Conservation (phyloP, 192 early-diverging fungal genomes). For the Coemansia sp. region DNA sequence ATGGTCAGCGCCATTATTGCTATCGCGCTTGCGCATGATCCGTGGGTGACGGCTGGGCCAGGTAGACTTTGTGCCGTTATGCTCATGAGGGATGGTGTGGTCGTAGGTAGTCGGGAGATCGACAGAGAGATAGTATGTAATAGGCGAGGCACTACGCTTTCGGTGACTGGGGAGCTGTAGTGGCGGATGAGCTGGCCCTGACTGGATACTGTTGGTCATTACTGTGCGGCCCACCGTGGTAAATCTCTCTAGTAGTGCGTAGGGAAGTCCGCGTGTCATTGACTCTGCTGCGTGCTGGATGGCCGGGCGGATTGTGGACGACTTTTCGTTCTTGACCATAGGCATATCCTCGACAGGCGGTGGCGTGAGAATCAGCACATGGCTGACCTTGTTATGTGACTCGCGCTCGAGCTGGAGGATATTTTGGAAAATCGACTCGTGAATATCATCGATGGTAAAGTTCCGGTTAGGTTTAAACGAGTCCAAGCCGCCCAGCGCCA, state of each 20-base stretch:
- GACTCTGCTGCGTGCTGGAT: constrained; percentile 22
- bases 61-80: constrained; percentile 37
- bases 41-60: constrained; percentile 12
- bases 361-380: constrained; percentile 46
- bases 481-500: constrained; percentile 28
- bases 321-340: constrained; percentile 38
- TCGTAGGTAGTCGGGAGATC: constrained; percentile 45
- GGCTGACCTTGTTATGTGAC: constrained; percentile 46
- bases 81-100: constrained; percentile 46
- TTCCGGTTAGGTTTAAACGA: constrained; percentile 19
- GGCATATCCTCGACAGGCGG: constrained; percentile 55
- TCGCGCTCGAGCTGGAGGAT: constrained; percentile 57
- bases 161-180: constrained; percentile 38
- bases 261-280: constrained; percentile 30
- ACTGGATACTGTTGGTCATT: constrained; percentile 30
- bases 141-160: constrained; percentile 27
- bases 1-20: not conserved
- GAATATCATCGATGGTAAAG: constrained; percentile 19
- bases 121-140: constrained; percentile 42
- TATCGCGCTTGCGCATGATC: not conserved
- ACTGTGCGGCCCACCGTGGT: constrained; percentile 21
- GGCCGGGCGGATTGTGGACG: constrained; percentile 6
- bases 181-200: constrained; percentile 22
- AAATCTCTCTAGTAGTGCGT: constrained; percentile 29
- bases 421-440: constrained; percentile 45